phyloP scores from a whole-genome alignment of 345 rosid species.

The Jatropha curcas region DNA sequence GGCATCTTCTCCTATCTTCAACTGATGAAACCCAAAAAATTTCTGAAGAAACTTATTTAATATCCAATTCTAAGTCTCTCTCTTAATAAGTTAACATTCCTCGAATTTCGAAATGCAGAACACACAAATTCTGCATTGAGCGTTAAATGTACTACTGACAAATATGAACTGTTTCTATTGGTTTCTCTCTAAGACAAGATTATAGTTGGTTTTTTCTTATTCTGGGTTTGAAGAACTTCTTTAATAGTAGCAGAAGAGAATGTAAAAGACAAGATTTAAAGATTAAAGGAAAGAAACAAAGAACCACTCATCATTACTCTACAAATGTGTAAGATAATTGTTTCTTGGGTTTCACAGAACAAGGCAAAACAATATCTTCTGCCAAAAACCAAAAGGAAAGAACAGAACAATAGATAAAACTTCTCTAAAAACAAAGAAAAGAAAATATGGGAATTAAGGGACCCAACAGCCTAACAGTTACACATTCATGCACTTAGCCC shows the following conservation, averaged over 20 bases:
- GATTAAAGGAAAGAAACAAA: constrained; percentile 24
- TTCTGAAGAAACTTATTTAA: not conserved
- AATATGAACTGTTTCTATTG: not conserved
- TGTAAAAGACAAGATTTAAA: constrained; percentile 20
- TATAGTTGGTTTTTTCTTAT: not conserved
- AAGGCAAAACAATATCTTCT: constrained; percentile 34
- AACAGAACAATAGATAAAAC: constrained; percentile 13
- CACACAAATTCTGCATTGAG: not conserved
- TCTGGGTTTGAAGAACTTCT: constrained; percentile 17
- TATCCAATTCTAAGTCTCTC: not conserved
- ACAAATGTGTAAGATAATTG: constrained; percentile 20
- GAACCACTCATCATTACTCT: constrained; percentile 25
- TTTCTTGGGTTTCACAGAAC: constrained; percentile 37
- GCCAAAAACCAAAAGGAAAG: constrained; percentile 37
- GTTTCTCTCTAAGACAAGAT: not conserved
- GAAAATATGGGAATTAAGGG: constrained; percentile 14
- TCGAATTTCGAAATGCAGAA: not conserved
- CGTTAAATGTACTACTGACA: too few relatives aligned
- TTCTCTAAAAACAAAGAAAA: too few relatives aligned
- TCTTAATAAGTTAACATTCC: not conserved
- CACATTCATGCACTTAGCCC: constrained; percentile 12
- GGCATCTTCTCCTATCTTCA: constrained; percentile 49
- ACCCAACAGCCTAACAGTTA: constrained; percentile 15
- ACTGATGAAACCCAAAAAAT: not conserved
- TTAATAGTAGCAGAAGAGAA: constrained; percentile 14